Evolutionary conservation across 2,329 filamentous ascomycete species (phyloP), one percentile per base, ranked within the genome.

Genomic region (Mycosphaerelloides madeirae): DNA sequence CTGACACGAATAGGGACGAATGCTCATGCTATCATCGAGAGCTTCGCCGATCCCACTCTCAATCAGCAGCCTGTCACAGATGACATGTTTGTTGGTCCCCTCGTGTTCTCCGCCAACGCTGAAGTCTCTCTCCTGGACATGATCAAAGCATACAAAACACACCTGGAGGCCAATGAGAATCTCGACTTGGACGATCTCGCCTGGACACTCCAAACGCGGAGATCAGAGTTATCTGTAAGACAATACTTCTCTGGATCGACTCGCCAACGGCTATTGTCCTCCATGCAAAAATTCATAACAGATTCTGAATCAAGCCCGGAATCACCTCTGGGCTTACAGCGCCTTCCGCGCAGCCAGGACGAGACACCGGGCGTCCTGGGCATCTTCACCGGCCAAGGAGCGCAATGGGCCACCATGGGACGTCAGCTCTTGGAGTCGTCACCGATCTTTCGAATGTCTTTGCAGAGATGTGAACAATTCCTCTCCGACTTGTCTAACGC

Each of bases 371-470:
- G 48, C 14, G 36, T 55, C 11, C 42, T 54, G 22, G 52, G 52
- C 15, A 42, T 67, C 14, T 67, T 66, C 46, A 66, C 63, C 1
- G 64, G 64, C 1, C 65, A 67, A 47, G 64, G 64, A 12, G 62
- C 62, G 2, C 64, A 67, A 42, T 65, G 56, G 54, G 41, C 55
- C 9, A 44, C 42, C 1, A 59, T 63, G 56, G 60, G 58, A 5
- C 40, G 43, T 11, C 50, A 57, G 11, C 51, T 67, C 19, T 35
- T 62, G 6, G 28, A 38, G 8, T 14, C 29, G 16, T 52, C 40
- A n/a, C 31, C 42, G 13, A 14, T 44, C 1, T 62, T 60, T 38
- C 33, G 46, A 11, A 31, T 51, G 8, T 48, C 45, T 9, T 41
- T 62, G 6, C 18, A 48, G 16, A 28, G 37, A 16, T 51, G 54